Conservation (phyloP, 2,329 filamentous ascomycete genomes). For the Botrytis elliptica region DNA sequence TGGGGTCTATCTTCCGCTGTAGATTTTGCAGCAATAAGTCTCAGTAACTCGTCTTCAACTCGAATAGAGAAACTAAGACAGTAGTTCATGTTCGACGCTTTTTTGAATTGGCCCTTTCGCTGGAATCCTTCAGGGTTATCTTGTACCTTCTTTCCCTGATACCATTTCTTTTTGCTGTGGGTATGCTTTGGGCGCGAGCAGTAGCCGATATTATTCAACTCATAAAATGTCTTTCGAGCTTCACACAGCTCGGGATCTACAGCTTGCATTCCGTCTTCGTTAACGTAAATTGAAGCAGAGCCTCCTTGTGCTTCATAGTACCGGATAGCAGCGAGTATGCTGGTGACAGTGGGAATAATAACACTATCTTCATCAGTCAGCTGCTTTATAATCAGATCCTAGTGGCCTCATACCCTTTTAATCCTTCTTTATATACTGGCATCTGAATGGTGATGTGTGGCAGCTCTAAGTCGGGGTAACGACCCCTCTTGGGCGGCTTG, state of each 20-base stretch:
- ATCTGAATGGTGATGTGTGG: slow-evolving; percentile 50
- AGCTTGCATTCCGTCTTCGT: slow-evolving; percentile 67
- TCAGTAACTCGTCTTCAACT: slow-evolving; percentile 48
- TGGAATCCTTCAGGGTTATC: slow-evolving; percentile 43
- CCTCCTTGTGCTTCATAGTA: slow-evolving; percentile 61
- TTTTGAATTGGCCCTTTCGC: slow-evolving; percentile 66
- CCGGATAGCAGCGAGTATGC: slow-evolving; percentile 56
- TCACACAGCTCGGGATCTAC: slow-evolving; percentile 32
- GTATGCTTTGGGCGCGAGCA: slow-evolving; percentile 48
- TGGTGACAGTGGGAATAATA: slow-evolving; percentile 57
- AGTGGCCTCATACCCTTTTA: slow-evolving; percentile 31
- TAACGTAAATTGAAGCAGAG: slow-evolving; percentile 65
- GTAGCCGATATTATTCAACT: slow-evolving; percentile 57
- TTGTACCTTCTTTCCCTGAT: slow-evolving; percentile 21
- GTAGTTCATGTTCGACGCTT: slow-evolving; percentile 76
- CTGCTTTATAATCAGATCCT: neutral
- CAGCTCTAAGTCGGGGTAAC: slow-evolving; percentile 25
- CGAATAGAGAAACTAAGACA: slow-evolving; percentile 41
- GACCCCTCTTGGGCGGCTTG: slow-evolving; percentile 40
- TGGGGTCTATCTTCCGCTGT: slow-evolving; percentile 10
- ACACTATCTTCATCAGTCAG: slow-evolving; percentile 37
- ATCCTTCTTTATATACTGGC: slow-evolving; percentile 50
- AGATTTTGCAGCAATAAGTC: slow-evolving; percentile 20
- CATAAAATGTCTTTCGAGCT: slow-evolving; percentile 54
- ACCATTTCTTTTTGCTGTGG: slow-evolving; percentile 23